Base-by-base conservation (phyloP, 306 rosid genomes). In the Trichosanthes truncata region DNA sequence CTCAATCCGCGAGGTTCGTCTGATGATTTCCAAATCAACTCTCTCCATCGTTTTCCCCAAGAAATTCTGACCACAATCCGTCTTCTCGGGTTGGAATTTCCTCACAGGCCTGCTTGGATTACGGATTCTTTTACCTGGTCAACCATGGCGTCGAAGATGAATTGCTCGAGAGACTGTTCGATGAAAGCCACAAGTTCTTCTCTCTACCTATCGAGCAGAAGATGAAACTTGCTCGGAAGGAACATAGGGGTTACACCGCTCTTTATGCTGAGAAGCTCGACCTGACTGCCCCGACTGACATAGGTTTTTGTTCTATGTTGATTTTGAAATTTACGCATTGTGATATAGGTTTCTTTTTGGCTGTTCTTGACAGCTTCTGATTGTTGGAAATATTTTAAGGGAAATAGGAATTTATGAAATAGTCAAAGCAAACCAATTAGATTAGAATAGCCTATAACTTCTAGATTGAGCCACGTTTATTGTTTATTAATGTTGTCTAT, bases 101-200 rank as follows among this genome's bases (percentile, higher is more conserved):
- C 9, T 25, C n/a, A 52, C 68, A 92, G 97, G 97, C 97, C 1
- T 91, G 98, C 82, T 77, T 78, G 35, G 95, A 91, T 3, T 78
- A 76, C 77, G 98, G 97, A 14, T 94, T 94, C 91, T 94, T 94
- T 63, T 91, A 94, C 88, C 77, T 94, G 20, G 85, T 94, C 80
- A 94, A 94, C 80, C 97, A 92, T 35, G 97, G 97, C 14, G 87
- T 94, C 18, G 93, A 88, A 68, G 53, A 87, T 0, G 86, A 89
- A 79, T 74, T 89, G 61, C 12, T 85, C 52, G 79, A 48, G 8
- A 43, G 76, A 59, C 85, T 83, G 69, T 91, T 94, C 45, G 66
- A 79, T 1, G 81, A 88, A 43, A 94, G 95, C 81, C 74, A 75
- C 41, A 77, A 84, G 11, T 87, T 92, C 76, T 94, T 94, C 85